Conservation (phyloP, 306 rosid species). For the Prunus davidiana region DNA sequence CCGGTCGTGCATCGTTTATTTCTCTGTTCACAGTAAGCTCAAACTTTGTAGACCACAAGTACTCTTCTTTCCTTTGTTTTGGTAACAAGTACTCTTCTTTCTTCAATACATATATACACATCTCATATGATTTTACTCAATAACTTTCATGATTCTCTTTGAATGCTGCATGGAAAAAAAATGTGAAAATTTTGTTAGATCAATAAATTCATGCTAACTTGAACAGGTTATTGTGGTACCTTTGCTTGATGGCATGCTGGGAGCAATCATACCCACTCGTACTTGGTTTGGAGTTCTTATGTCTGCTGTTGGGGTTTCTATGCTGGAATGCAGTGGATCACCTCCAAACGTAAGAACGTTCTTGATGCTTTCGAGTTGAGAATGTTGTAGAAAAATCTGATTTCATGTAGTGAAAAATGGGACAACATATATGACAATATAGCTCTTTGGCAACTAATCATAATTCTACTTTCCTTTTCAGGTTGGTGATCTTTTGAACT, state of each 20-base stretch:
- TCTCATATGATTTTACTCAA: no score
- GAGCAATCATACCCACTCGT: conserved; percentile 49
- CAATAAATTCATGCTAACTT: background rate
- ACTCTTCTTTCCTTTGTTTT: no score
- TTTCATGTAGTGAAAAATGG: background rate
- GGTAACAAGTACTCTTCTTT: no score
- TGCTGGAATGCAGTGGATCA: conserved; percentile 76
- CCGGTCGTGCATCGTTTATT: conserved; percentile 70
- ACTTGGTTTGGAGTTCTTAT: conserved; percentile 73
- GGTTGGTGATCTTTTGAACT: conserved; percentile 77
- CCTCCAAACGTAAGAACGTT: conserved; percentile 48
- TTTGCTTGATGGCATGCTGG: conserved; percentile 66
- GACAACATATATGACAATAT: background rate
- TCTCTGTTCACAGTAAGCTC: conserved; percentile 53
- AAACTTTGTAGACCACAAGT: background rate
- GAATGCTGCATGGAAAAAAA: no score
- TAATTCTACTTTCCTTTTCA: conserved; percentile 15
- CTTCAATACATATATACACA: no score
- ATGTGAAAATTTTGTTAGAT: no score
- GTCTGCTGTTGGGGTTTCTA: conserved; percentile 61
- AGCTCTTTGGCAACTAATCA: background rate
- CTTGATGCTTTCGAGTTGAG: background rate
- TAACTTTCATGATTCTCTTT: no score
- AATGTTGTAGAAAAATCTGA: background rate
- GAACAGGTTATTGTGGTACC: conserved; percentile 73